Evolutionary conservation across 768 basidiomycete species (phyloP).

Genomic region (Neoboletus magnificus): DNA sequence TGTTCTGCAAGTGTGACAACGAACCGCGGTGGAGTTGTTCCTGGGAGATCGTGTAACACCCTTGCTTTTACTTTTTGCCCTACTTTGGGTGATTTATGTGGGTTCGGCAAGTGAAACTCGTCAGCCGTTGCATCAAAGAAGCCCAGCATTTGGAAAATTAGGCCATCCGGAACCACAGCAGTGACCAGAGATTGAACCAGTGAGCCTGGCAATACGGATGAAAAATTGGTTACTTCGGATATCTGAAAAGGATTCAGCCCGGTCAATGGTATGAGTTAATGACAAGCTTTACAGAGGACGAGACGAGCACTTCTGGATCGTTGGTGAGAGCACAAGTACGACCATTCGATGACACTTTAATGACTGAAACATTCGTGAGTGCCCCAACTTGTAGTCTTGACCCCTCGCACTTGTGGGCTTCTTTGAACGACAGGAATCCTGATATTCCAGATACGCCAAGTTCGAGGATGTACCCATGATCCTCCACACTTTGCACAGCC

Average conservation of each 20-base stretch:
- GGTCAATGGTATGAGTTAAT: not conserved
- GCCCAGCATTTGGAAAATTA: constrained; percentile 86
- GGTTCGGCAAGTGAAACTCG: constrained; percentile 61
- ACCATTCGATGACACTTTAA: constrained; percentile 69
- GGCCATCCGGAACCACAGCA: constrained; percentile 63
- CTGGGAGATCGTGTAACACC: constrained; percentile 75
- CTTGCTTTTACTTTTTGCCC: constrained; percentile 81
- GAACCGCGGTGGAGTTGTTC: constrained; percentile 73
- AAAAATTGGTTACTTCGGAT: constrained; percentile 72
- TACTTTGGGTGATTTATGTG: constrained; percentile 48
- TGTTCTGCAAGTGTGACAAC: constrained; percentile 76
- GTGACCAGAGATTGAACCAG: constrained; percentile 84
- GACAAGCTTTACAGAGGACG: constrained; percentile 49
- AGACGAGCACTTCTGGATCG: constrained; percentile 46
- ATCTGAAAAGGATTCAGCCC: constrained; percentile 40
- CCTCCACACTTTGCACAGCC: constrained; percentile 81
- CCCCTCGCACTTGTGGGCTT: constrained; percentile 43
- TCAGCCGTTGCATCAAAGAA: constrained; percentile 92
- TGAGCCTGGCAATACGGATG: constrained; percentile 82
- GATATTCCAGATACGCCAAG: constrained; percentile 75
- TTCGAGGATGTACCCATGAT: constrained; percentile 91
- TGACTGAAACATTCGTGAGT: constrained; percentile 63
- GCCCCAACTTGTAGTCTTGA: constrained; percentile 57
- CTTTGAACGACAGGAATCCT: constrained; percentile 83
- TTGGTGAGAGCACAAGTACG: constrained; percentile 71